Evolutionary conservation across 139 green algal species (phyloP), one percentile per base, ranked within the genome.

Genomic region (Spirogloea muscicola): DNA sequence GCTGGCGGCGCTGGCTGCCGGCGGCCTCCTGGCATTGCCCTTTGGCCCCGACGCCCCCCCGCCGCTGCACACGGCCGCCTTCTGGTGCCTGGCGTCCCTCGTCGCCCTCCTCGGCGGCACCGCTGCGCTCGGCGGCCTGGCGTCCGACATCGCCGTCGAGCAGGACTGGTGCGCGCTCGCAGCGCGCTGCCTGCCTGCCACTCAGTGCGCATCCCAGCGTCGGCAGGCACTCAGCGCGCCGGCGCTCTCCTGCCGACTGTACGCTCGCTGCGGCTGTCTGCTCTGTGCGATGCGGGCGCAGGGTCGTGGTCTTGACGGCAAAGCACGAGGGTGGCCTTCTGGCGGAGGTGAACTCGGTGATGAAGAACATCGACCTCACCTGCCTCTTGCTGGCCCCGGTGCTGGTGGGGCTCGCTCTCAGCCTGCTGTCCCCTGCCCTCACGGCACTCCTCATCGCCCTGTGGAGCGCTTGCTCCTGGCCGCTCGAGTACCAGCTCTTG

Each of bases 301-400:
- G 46, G 46, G 46, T 55, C 21, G 46, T 55, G 46, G 46, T 55
- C 21, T 31, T 55, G 21, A 31, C 46, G 21, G 21, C 46, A 21
- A 21, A 31, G 57, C 57, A 65, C 27, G 62, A 75, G 18, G 46
- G 18, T 21, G 49, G 34, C 16, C 18, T 38, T 55, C 39, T 81
- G 49, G 33, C 73, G 18, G 70, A 49, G 36, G 43, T 83, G 16
- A 82, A 82, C 38, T 9, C 74, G n/a, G 7, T 13, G 3, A 91
- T 96, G 86, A 82, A 88, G 2, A 82, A 85, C 0, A 93, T 96
- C 61, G 91, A 96, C 69, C 81, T 96, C 42, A 81, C 59, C 0
- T 91, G 81, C 58, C 80, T 90, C 49, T 87, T 96, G 44, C 51
- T 83, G 1, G 82, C 84, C 0, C 91, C 91, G 21, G 73, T 90